Evolutionary conservation across 176 grass and related monocot species (phyloP).

Genomic region (Ensete glaucum): DNA sequence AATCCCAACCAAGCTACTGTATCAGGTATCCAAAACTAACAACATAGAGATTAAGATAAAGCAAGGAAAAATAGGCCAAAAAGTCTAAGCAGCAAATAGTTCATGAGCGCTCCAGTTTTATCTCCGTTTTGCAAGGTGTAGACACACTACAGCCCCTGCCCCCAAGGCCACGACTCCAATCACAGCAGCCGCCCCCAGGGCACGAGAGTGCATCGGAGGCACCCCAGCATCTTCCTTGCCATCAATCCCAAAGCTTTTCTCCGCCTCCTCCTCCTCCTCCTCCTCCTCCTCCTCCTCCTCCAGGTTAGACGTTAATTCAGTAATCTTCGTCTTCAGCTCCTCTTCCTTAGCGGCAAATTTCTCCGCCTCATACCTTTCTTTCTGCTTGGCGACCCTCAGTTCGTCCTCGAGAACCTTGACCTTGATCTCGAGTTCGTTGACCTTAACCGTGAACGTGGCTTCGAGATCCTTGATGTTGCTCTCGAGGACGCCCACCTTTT

Average conservation of each 20-base stretch:
- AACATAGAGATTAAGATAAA: too few species aligned
- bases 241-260: not conserved
- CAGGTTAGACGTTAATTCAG: not conserved
- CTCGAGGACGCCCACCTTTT: not conserved
- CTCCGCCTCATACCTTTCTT: not conserved
- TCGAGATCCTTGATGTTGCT: not conserved
- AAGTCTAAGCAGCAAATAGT: too few species aligned
- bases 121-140: not conserved
- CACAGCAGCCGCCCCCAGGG: not conserved
- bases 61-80: too few species aligned
- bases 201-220: not conserved
- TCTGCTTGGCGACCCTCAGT: not conserved
- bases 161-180: not conserved
- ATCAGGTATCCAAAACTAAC: too few species aligned
- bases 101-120: not conserved
- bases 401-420: not conserved
- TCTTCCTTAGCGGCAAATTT: not conserved
- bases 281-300: not conserved
- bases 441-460: not conserved
- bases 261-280: not conserved
- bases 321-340: not conserved
- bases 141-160: not conserved
- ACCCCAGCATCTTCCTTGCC: not conserved
- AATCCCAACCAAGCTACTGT: too few species aligned
- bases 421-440: not conserved